Conservation (phyloP, 225 moss, liverwort and hornwort species). For the Pleurozium schreberi region DNA sequence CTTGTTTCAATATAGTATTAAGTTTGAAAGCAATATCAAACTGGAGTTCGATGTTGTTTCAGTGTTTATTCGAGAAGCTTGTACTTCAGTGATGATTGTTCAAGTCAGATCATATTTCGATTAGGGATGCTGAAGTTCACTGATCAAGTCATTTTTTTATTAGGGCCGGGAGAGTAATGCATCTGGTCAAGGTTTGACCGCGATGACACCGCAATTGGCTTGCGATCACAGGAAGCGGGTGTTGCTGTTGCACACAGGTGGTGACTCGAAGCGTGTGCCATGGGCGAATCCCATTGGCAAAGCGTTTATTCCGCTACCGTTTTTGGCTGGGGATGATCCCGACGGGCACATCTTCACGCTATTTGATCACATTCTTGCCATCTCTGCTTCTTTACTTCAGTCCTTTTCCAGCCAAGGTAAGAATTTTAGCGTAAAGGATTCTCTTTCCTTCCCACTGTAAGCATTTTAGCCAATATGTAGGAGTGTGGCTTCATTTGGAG, state of each 20-base stretch:
- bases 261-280: slow-evolving; percentile 69
- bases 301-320: slow-evolving; percentile 65
- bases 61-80: background rate
- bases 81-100: background rate
- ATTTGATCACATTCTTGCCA: slow-evolving; percentile 71
- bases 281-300: slow-evolving; percentile 80
- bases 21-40: background rate
- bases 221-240: slow-evolving; percentile 28
- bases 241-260: slow-evolving; percentile 61
- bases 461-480: background rate
- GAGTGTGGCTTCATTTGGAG: background rate
- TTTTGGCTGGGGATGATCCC: slow-evolving; percentile 52
- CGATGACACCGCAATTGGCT: background rate
- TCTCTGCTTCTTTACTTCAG: slow-evolving; percentile 48
- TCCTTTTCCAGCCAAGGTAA: slow-evolving; percentile 49
- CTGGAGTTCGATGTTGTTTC: background rate
- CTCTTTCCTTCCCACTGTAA: background rate
- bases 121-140: background rate
- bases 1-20: background rate
- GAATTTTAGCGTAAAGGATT: background rate
- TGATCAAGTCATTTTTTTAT: background rate
- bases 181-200: background rate
- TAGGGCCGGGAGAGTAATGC: background rate
- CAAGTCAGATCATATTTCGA: background rate
- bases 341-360: slow-evolving; percentile 49